phyloP scores from a whole-genome alignment of 257 asterid species.

The Gentiana macrophylla region DNA sequence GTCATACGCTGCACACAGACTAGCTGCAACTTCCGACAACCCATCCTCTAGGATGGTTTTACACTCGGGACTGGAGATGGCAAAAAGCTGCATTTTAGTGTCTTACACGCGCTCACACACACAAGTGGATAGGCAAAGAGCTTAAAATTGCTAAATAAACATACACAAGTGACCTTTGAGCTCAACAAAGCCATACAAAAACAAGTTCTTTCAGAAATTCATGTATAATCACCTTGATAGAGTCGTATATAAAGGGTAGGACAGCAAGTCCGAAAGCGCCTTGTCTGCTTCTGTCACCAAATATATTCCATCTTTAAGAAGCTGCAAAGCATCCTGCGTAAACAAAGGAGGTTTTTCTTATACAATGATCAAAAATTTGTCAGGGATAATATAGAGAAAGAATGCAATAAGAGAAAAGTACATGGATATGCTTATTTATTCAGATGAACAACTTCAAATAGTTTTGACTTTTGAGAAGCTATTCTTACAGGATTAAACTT shows the following conservation, averaged over 20 bases:
- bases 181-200: not conserved
- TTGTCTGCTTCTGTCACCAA: conserved; percentile 73
- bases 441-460: too few relatives aligned
- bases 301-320: conserved; percentile 89
- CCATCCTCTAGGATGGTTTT: conserved; percentile 57
- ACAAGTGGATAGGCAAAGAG: too few relatives aligned
- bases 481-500: too few relatives aligned
- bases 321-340: conserved; percentile 67
- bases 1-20: conserved; percentile 65
- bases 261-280: conserved; percentile 50
- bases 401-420: not conserved
- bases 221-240: conserved; percentile 52
- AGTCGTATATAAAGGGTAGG: conserved; percentile 61
- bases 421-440: too few relatives aligned
- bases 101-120: too few relatives aligned
- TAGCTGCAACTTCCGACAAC: conserved; percentile 64
- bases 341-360: conserved; percentile 9
- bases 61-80: conserved; percentile 57
- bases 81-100: not conserved
- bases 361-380: too few relatives aligned
- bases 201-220: not conserved
- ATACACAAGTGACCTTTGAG: not conserved
- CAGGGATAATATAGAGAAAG: too few relatives aligned
- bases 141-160: not conserved
- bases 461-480: too few relatives aligned